Percentiles rank a stretch among this genome's conserved stretches.
phyloP scores from a whole-genome alignment of 192 early-diverging fungal genomes.

The Coemansia guatemalensis region DNA sequence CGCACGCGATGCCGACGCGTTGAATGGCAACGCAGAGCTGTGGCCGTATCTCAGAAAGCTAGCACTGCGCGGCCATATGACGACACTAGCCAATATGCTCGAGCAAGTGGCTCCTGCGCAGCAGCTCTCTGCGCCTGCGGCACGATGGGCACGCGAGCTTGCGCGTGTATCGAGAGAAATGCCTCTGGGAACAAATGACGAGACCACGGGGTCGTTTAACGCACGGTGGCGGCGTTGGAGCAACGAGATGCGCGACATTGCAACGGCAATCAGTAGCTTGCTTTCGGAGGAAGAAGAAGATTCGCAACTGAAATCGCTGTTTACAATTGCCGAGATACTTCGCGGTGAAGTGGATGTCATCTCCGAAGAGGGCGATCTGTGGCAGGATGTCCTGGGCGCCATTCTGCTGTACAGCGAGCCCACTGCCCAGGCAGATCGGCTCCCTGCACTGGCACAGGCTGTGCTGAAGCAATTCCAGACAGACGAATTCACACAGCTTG shows the following conservation, averaged over 20 bases:
- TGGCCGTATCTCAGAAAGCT: constrained; percentile 42
- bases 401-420: constrained; percentile 57
- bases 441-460: constrained; percentile 16
- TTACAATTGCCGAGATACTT: constrained; percentile 22
- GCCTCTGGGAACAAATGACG: constrained; percentile 44
- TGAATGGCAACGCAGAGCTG: constrained; percentile 11
- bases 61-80: constrained; percentile 40
- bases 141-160: constrained; percentile 32
- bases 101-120: constrained; percentile 17
- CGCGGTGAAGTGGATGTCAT: constrained; percentile 50
- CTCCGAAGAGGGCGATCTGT: constrained; percentile 34
- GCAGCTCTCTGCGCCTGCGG: constrained; percentile 15
- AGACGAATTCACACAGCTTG: constrained; percentile 30
- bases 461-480: constrained; percentile 32
- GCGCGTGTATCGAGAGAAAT: constrained; percentile 21
- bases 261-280: constrained; percentile 21
- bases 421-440: constrained; percentile 33
- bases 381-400: constrained; percentile 58
- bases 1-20: constrained; percentile 8
- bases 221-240: constrained; percentile 42
- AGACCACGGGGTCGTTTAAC: constrained; percentile 35
- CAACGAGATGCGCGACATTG: constrained; percentile 16
- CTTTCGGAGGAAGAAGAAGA: constrained; percentile 1
- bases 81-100: constrained; percentile 32
- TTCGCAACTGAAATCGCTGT: constrained; percentile 17